These are phyloP conservation scores for Mycogone perniciosa DNA, from an alignment of 2,329 filamentous ascomycete species.

Conservation along the genomic window DNA sequence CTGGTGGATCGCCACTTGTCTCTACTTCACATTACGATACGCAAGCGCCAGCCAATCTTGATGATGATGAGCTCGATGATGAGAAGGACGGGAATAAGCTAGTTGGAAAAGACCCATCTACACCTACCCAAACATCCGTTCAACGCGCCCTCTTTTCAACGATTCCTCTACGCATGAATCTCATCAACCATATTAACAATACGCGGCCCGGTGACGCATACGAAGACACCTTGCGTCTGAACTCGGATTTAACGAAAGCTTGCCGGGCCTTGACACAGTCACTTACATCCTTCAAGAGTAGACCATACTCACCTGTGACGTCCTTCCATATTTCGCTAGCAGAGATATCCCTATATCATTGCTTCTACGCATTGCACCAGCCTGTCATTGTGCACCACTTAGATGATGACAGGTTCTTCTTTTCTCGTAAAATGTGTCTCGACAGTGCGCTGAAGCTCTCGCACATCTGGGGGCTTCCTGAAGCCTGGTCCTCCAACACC, in stretches of 20 bases:
- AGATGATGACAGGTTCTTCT: constrained; percentile 43
- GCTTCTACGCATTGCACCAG: constrained; percentile 49
- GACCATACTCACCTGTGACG: constrained; percentile 20
- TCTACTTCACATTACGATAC: constrained; percentile 44
- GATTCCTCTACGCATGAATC: constrained; percentile 36
- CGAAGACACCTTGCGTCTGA: constrained; percentile 41
- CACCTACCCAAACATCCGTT: constrained; percentile 41
- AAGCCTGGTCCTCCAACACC: constrained; percentile 15
- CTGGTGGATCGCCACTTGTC: constrained; percentile 45
- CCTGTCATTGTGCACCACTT: constrained; percentile 39
- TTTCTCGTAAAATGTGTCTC: constrained; percentile 45
- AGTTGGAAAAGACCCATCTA: constrained; percentile 8
- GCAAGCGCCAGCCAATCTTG: constrained; percentile 41
- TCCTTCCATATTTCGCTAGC: constrained; percentile 37
- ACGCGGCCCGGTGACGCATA: constrained; percentile 38
- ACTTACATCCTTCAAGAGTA: constrained; percentile 30
- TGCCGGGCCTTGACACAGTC: constrained; percentile 28
- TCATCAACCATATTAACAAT: constrained; percentile 42
- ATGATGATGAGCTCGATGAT: constrained; percentile 45
- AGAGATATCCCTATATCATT: constrained; percentile 40
- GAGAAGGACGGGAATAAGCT: constrained; percentile 22
- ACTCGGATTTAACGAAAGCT: constrained; percentile 36
- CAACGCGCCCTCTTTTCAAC: constrained; percentile 41
- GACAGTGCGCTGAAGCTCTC: constrained; percentile 35
- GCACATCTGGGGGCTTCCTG: constrained; percentile 26